Evolutionary conservation across 257 asterid species (phyloP).

Genomic region (Gardenia jasminoides): DNA sequence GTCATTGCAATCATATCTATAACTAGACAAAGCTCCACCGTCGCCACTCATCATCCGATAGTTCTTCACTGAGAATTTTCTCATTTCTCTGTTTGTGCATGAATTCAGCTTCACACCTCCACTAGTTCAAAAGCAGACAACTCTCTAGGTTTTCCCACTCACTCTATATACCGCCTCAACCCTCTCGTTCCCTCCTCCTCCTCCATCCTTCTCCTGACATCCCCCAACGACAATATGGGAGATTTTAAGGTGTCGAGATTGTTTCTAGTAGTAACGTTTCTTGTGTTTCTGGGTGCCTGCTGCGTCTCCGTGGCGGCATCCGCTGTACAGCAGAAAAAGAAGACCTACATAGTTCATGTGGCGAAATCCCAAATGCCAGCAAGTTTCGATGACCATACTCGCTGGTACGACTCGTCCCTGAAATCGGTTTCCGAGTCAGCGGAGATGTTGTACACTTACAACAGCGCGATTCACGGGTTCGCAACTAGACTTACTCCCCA

Average conservation of each 20-base stretch:
- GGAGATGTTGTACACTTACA: slow-evolving; percentile 65
- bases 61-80: background rate
- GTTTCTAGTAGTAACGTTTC: background rate
- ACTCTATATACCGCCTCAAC: slow-evolving; percentile 17
- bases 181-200: background rate
- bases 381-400: slow-evolving; percentile 48
- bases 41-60: slow-evolving; percentile 4
- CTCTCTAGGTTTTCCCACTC: background rate
- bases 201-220: slow-evolving; percentile 10
- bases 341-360: slow-evolving; percentile 81
- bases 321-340: slow-evolving; percentile 17
- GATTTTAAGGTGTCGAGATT: background rate
- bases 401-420: slow-evolving; percentile 77
- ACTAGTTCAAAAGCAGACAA: background rate
- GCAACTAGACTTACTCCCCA: slow-evolving; percentile 54
- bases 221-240: slow-evolving; percentile 6
- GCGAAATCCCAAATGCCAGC: slow-evolving; percentile 71
- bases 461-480: slow-evolving; percentile 66
- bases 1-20: background rate
- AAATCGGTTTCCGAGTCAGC: slow-evolving; percentile 72
- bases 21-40: slow-evolving; percentile 16
- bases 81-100: background rate
- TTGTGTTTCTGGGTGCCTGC: slow-evolving; percentile 26
- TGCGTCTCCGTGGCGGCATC: slow-evolving; percentile 22
- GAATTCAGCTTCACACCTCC: background rate